phyloP scores from a whole-genome alignment of 1,139 yeast genomes.

The Geotrichum klebahnii region DNA sequence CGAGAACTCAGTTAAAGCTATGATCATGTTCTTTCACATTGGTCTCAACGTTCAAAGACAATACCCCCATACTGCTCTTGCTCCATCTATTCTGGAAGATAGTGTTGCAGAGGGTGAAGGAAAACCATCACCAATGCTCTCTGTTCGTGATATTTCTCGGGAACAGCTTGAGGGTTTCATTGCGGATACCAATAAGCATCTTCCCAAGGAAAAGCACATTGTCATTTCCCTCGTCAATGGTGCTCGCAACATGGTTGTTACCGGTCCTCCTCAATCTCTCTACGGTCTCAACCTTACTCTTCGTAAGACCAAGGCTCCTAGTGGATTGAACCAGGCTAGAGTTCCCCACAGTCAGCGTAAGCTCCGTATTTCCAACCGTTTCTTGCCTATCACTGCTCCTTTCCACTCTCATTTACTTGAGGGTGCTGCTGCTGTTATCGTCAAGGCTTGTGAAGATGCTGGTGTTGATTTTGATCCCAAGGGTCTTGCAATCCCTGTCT shows the following conservation, averaged over 20 bases:
- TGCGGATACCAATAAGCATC: slow-evolving; percentile 83
- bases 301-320: slow-evolving; percentile 90
- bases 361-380: slow-evolving; percentile 85
- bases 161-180: slow-evolving; percentile 76
- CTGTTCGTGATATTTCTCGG: slow-evolving; percentile 79
- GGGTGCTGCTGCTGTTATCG: slow-evolving; percentile 64
- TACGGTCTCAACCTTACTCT: slow-evolving; percentile 90
- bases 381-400: slow-evolving; percentile 92
- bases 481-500: slow-evolving; percentile 76
- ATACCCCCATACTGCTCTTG: slow-evolving; percentile 89
- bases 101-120: slow-evolving; percentile 94
- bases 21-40: slow-evolving; percentile 81
- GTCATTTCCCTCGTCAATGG: slow-evolving; percentile 90
- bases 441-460: slow-evolving; percentile 58
- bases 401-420: slow-evolving; percentile 87
- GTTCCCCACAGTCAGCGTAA: slow-evolving; percentile 91
- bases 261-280: slow-evolving; percentile 98
- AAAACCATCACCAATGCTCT: slow-evolving; percentile 94
- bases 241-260: slow-evolving; percentile 88
- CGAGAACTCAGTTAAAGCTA: slow-evolving; percentile 67
- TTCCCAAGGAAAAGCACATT: slow-evolving; percentile 87
- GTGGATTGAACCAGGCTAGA: slow-evolving; percentile 93
- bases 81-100: slow-evolving; percentile 91
- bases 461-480: slow-evolving; percentile 54
- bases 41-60: slow-evolving; percentile 88